Percentiles rank a stretch among this genome's conserved stretches.
These are phyloP conservation scores for Ambrosiella beaveri DNA, from an alignment of 2,329 filamentous ascomycete genomes.

Conservation along the genomic window DNA sequence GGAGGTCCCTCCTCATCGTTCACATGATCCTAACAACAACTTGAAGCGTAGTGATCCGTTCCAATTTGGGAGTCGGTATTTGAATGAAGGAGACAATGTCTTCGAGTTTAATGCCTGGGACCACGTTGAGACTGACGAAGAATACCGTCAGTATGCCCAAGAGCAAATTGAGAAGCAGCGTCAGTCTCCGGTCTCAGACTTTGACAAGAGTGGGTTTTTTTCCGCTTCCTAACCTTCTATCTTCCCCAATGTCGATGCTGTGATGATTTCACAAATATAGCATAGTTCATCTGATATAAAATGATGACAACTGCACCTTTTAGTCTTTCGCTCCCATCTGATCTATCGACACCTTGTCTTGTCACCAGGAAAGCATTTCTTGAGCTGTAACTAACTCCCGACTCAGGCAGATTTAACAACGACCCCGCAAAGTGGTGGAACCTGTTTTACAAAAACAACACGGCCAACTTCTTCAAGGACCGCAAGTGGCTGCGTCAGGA, in stretches of 20 bases:
- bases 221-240: background rate
- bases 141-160: slow-evolving; percentile 73
- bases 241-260: slow-evolving; percentile 21
- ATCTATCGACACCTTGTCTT: slow-evolving; percentile 20
- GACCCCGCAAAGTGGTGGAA: slow-evolving; percentile 97
- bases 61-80: slow-evolving; percentile 78
- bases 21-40: slow-evolving; percentile 54
- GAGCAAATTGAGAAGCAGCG: slow-evolving; percentile 74
- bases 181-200: slow-evolving; percentile 72
- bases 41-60: slow-evolving; percentile 84
- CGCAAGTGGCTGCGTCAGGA: slow-evolving; percentile 94
- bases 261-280: slow-evolving; percentile 41
- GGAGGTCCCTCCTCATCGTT: slow-evolving; percentile 40
- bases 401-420: slow-evolving; percentile 60
- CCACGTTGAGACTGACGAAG: slow-evolving; percentile 82
- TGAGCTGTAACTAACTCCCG: slow-evolving; percentile 12
- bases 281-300: slow-evolving; percentile 54
- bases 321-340: slow-evolving; percentile 64
- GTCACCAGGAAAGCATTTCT: slow-evolving; percentile 6
- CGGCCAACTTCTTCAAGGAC: slow-evolving; percentile 95
- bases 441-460: slow-evolving; percentile 94
- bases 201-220: slow-evolving; percentile 55
- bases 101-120: slow-evolving; percentile 99
- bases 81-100: slow-evolving; percentile 72
- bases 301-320: slow-evolving; percentile 44